Evolutionary conservation across 352 stramenopile genomes (phyloP), one percentile per base, ranked within the genome.

Genomic region (Globisporangium parvum): DNA sequence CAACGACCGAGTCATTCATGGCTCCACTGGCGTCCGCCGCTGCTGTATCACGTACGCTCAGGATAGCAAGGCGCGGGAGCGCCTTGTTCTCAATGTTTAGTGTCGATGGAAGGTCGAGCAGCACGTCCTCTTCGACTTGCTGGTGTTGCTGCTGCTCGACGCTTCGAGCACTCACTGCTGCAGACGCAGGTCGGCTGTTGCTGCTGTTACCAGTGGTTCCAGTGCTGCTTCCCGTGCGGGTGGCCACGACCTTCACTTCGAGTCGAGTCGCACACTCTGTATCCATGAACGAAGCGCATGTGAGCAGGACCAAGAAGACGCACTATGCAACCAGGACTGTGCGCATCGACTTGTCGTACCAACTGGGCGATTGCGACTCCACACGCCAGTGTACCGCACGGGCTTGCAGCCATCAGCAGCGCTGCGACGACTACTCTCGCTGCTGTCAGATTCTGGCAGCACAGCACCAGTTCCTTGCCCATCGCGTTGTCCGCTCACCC

Each of bases 401-500:
- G 23, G 35, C 33, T 23, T 41, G 41, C 39, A 2, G 9, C 14
- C 14, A n/a, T 42, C 17, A 5, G 12, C 14, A 20, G 39, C 12
- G 31, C 23, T 37, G 12, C 14, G 10, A 37, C 18, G 14, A n/a
- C n/a, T n/a, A n/a, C 17, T 6, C 17, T 17, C 31, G 2, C 17
- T 11, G 24, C 26, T 3, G 48, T 31, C 11, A 10, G 45, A 47
- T 42, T 59, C n/a, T 31, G n/a, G 39, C 1, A 54, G 35, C 50
- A 55, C 12, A 10, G 58, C 50, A 1, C 57, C 57, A 41, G 23
- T 23, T 0, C 75, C 75, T 3, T 46, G 15, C 4, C 75, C 73
- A 23, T 71, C 26, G 4, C 73, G 73, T 10, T 68, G 50, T 15
- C 69, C 69, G 40, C 62, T 51, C 8, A 53, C 47, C 75, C 77